A percentile compares a stretch with the other conserved stretches of the same genome.
Evolutionary conservation across 1,139 yeast species (phyloP).

Genomic region (Nakaseomyces uthaithaninus): DNA sequence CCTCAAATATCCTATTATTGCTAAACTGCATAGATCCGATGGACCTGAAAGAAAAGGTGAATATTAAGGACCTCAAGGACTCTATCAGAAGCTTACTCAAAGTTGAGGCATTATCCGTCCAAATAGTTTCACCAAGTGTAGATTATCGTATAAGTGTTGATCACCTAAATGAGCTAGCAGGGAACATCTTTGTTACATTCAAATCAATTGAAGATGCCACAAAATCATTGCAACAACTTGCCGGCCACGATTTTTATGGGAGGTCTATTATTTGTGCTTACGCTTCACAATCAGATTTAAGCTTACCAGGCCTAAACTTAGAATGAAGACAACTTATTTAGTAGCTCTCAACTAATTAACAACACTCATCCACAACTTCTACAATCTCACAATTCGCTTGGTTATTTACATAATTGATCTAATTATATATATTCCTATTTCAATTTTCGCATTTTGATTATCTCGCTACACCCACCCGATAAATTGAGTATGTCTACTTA

Average conservation of each 20-base stretch:
- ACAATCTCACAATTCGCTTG: too few species aligned
- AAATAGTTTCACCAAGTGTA: constrained; percentile 59
- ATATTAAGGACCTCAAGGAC: constrained; percentile 42
- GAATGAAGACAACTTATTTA: too few species aligned
- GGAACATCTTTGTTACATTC: constrained; percentile 65
- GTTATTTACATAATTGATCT: too few species aligned
- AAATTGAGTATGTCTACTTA: too few species aligned
- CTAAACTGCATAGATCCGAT: constrained; percentile 58
- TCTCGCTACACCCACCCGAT: too few species aligned
- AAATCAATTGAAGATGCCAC: constrained; percentile 44
- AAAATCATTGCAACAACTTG: constrained; percentile 51
- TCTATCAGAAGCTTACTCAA: constrained; percentile 54
- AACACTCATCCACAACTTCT: too few species aligned
- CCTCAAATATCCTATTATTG: constrained; percentile 53
- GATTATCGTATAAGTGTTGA: constrained; percentile 40
- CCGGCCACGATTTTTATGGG: constrained; percentile 63
- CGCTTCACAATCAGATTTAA: constrained; percentile 51
- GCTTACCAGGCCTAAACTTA: constrained; percentile 14
- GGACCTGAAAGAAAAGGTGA: constrained; percentile 49
- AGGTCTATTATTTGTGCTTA: constrained; percentile 63
- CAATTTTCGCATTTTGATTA: too few species aligned
- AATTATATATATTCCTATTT: too few species aligned
- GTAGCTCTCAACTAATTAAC: too few species aligned
- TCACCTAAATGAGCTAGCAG: constrained; percentile 46
- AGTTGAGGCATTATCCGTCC: constrained; percentile 34